Evolutionary conservation across 176 grass and related monocot genomes (phyloP), one percentile per base, ranked within the genome.

Genomic region (Pontederia paniculata): DNA sequence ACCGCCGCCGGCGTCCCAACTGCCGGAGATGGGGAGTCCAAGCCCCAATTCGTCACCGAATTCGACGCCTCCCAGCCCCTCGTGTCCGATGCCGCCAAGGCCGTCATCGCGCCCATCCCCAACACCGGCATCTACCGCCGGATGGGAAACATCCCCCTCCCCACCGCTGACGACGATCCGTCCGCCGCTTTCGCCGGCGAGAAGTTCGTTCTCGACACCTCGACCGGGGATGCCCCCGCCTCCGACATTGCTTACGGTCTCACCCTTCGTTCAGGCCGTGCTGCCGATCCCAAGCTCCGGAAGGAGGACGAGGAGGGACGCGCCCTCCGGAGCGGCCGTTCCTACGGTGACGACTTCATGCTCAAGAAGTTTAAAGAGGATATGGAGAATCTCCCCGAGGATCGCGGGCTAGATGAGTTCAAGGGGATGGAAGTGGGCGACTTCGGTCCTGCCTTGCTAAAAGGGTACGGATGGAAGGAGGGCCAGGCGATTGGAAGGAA

Each of bases 381-480:
- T 54, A 70, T 98, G 82, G 73, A 70, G 37, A 60, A 19, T 62
- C 88, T 88, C 48, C 93, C 86, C 1, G 86, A 98, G 2, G 77
- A 88, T 60, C 82, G 77, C 6, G 83, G 86, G 9, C 55, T 88
- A 16, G 83, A 98, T 9, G 86, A 88, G 69, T 98, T 88, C 46
- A 68, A 54, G 15, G 83, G 82, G 54, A 61, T 86, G 17, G 73
- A 83, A 0, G 83, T 98, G 20, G 86, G 86, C 14, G 83, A 77
- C 23, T 89, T 88, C 43, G 93, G 66, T 14, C 80, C 80, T 31
- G 86, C 93, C 0, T 20, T 98, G 14, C 80, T 98, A 69, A 73
- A 80, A 43, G 93, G 86, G 16, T 98, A 98, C 8, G 93, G 93
- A 51, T 98, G 93, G 93, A 76, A 52, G 2, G 74, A 98, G 49